phyloP scores from a whole-genome alignment of 2,329 filamentous ascomycete species.

The Microsporum audouinii region DNA sequence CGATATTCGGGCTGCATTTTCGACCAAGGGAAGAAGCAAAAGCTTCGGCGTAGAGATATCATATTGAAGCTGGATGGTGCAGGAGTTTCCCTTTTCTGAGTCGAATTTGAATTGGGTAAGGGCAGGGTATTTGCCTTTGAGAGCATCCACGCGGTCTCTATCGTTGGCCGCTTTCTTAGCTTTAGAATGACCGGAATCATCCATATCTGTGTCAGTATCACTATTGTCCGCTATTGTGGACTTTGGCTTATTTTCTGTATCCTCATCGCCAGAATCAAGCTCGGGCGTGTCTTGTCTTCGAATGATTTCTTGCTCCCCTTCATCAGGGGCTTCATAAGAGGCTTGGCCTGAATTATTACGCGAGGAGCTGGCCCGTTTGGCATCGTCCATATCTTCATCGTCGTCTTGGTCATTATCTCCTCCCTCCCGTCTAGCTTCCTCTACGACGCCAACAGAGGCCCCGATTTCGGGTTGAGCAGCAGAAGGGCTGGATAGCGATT shows the following conservation, averaged over 20 bases:
- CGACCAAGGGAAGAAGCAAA: constrained; percentile 82
- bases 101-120: constrained; percentile 73
- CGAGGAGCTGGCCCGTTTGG: constrained; percentile 46
- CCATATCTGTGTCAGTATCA: constrained; percentile 28
- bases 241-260: constrained; percentile 29
- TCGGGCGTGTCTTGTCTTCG: constrained; percentile 50
- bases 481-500: constrained; percentile 43
- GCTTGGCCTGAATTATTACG: constrained; percentile 70
- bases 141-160: constrained; percentile 49
- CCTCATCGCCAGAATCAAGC: constrained; percentile 43
- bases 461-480: constrained; percentile 69
- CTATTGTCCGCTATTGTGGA: constrained; percentile 15
- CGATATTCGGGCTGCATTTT: constrained; percentile 63
- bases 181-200: constrained; percentile 23
- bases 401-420: constrained; percentile 53
- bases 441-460: constrained; percentile 46
- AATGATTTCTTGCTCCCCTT: constrained; percentile 73
- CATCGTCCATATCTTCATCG: constrained; percentile 67
- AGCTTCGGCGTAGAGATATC: constrained; percentile 72
- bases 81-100: constrained; percentile 59
- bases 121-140: constrained; percentile 53
- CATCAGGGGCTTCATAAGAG: constrained; percentile 85
- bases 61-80: constrained; percentile 73
- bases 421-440: constrained; percentile 41
- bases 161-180: constrained; percentile 35